phyloP scores from a whole-genome alignment of 2,329 filamentous ascomycete genomes.

The Botrytis fabae region DNA sequence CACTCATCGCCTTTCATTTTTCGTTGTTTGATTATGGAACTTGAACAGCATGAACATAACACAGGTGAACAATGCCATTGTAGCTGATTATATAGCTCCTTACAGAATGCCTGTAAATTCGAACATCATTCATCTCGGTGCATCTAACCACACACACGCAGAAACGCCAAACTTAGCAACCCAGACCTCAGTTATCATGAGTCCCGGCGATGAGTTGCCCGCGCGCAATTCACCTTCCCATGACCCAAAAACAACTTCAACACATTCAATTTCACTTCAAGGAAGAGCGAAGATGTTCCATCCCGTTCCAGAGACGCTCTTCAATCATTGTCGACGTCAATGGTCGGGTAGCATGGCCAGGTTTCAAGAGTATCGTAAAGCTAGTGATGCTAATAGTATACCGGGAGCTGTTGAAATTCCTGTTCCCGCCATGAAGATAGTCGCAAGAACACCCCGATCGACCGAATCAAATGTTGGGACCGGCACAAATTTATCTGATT shows the following conservation, averaged over 20 bases:
- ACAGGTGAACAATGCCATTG: neutral
- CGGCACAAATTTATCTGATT: neutral
- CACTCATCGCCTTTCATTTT: neutral
- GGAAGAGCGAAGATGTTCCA: slow-evolving; percentile 13
- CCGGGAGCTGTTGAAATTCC: neutral
- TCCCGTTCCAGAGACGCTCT: neutral
- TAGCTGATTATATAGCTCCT: neutral
- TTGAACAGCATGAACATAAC: neutral
- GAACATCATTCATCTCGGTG: neutral
- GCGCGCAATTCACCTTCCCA: slow-evolving; percentile 9
- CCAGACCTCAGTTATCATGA: neutral
- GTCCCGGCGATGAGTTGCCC: neutral
- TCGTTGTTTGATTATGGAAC: neutral
- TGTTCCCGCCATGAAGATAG: neutral
- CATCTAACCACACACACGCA: neutral
- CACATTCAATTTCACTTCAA: slow-evolving; percentile 1
- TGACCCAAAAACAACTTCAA: neutral
- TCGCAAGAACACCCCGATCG: neutral
- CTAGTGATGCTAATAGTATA: neutral
- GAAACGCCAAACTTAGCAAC: neutral
- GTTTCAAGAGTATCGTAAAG: neutral
- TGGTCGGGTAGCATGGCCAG: neutral
- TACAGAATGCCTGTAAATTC: neutral
- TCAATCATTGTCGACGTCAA: neutral
- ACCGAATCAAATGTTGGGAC: slow-evolving; percentile 17